Base-by-base conservation (phyloP, 495 filamentous ascomycete species). In the Glarea lozoyensis region DNA sequence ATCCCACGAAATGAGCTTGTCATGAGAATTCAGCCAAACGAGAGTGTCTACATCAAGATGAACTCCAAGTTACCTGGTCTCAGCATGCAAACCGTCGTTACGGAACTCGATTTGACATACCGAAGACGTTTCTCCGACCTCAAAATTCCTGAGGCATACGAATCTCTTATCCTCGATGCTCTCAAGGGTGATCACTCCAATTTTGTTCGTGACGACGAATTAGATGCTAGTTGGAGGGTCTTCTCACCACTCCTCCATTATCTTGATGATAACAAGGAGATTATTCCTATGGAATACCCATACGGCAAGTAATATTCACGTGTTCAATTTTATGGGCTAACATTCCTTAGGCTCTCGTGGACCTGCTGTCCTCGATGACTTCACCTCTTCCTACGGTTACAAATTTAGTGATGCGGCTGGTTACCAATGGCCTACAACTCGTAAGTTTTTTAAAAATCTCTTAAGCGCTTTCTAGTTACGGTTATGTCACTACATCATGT, bases 21-120 rank as follows among this genome's bases (percentile, higher is more conserved):
- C 54, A 95, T 99, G 69, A 88, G 93, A 47, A 93, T 99, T 46
- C 93, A 99, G 68, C 93, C 93, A 51, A 99, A 99, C 67, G 93
- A 99, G 72, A 90, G 84, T 55, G 88, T 99, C 50, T 99, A 99
- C 72, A 95, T 96, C 67, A 99, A 99, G 81, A 99, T 97, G 93
- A 99, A 99, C 81, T 96, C 89, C 9, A 99, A 99, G 73, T 72
- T 97, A 38, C 93, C 93, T 17, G 93, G 93, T 56, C 71, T 99
- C 57, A 96, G 87, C 67, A 99, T 96, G 92, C 93, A 99, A 75
- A 99, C 93, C 12, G 93, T 96, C 16, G 89, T 96, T 49, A 99
- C 93, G 34, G 93, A 99, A 71, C 82, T 99, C 44, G 93, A 99
- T 61, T 75, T 99, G 54, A 99, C 93, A 42, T 99, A 99, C 72